These are phyloP conservation scores for Udeniomyces megalosporus DNA, from an alignment of 768 basidiomycete species.

Conservation along the genomic window DNA sequence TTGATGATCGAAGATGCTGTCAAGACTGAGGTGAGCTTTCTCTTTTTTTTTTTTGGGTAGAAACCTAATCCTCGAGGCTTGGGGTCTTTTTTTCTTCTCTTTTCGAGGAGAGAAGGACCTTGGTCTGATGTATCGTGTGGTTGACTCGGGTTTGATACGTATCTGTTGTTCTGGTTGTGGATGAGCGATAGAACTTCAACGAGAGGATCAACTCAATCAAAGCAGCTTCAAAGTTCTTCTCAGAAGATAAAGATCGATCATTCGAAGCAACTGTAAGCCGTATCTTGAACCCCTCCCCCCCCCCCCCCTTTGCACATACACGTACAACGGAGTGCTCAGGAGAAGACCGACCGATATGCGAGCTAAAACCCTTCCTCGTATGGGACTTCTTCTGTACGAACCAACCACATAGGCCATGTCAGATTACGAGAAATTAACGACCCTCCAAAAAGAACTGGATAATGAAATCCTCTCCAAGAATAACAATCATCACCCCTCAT, in stretches of 20 bases:
- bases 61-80: too few relatives aligned
- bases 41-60: too few relatives aligned
- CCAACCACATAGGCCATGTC: conserved; percentile 73
- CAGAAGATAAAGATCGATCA: conserved; percentile 74
- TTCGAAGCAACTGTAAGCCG: conserved; percentile 77
- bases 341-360: too few relatives aligned
- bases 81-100: background rate
- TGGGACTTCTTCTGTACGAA: background rate
- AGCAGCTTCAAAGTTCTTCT: conserved; percentile 79
- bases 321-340: too few relatives aligned
- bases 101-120: too few relatives aligned
- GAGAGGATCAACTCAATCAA: conserved; percentile 38
- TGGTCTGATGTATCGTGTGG: background rate
- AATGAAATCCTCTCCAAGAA: conserved; percentile 46
- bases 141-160: background rate
- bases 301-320: background rate
- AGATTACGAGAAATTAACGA: conserved; percentile 56
- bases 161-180: background rate
- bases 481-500: too few relatives aligned
- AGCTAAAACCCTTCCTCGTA: background rate
- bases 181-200: too few relatives aligned
- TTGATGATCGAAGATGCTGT: conserved; percentile 70
- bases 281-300: background rate
- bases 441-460: conserved; percentile 71
- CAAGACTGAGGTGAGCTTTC: conserved; percentile 40